phyloP scores from a whole-genome alignment of 2,329 filamentous ascomycete species.

The Fusarium mexicanum region DNA sequence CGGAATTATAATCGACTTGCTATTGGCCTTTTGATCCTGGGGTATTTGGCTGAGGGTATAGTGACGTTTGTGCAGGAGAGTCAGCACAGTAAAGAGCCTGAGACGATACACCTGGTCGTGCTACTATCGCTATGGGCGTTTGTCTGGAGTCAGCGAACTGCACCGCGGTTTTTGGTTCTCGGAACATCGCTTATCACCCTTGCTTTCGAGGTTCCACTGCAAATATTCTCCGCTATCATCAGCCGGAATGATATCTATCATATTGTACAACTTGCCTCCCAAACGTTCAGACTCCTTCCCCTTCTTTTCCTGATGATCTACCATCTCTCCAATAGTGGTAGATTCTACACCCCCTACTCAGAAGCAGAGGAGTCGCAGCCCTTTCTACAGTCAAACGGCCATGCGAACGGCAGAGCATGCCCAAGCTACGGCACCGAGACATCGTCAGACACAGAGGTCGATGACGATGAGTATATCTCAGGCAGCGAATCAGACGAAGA shows the following conservation, averaged over 20 bases:
- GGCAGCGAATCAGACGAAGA: conserved; percentile 39
- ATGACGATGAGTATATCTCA: background rate
- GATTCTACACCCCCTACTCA: background rate
- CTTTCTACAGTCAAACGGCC: conserved; percentile 4
- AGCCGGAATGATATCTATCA: background rate
- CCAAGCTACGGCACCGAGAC: conserved; percentile 28
- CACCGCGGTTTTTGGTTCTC: background rate
- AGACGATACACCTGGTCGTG: background rate
- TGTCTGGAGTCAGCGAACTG: background rate
- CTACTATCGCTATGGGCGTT: background rate
- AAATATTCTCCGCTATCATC: background rate
- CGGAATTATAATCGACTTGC: background rate
- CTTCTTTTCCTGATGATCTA: conserved; percentile 1
- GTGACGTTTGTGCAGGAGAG: background rate
- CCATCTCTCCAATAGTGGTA: background rate
- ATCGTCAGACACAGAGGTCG: background rate
- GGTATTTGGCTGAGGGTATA: conserved; percentile 1
- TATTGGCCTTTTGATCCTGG: background rate
- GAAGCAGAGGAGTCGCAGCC: conserved; percentile 22
- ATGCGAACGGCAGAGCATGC: background rate
- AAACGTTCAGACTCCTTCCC: background rate
- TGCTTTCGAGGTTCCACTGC: conserved; percentile 17
- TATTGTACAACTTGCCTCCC: background rate
- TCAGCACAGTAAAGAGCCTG: background rate
- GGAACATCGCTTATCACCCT: conserved; percentile 7